A percentile compares a stretch with the other conserved stretches of the same genome.
phyloP scores from a whole-genome alignment of 768 basidiomycete genomes.

The Calocera viscosa region DNA sequence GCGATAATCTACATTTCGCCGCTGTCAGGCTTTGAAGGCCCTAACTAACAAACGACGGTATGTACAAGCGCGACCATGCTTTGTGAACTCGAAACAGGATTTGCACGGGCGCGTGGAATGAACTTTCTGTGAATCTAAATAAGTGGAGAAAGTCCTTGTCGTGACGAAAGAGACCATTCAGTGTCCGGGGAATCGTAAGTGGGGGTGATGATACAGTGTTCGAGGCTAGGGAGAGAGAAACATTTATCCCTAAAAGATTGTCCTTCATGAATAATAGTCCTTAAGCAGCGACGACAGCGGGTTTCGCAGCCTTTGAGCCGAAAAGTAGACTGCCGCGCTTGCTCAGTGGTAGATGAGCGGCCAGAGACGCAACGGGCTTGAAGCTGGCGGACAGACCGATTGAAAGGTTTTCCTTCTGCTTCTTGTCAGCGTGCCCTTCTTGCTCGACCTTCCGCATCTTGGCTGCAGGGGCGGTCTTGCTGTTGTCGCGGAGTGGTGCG shows the following conservation, averaged over 20 bases:
- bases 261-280: background rate
- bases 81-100: background rate
- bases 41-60: too few species aligned
- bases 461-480: background rate
- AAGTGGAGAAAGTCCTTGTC: background rate
- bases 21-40: too few species aligned
- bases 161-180: background rate
- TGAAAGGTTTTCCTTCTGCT: background rate
- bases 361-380: background rate
- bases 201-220: slow-evolving; percentile 2
- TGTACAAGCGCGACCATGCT: background rate
- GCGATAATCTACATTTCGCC: too few species aligned
- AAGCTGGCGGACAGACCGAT: background rate
- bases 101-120: background rate
- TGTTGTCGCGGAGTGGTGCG: background rate
- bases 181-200: background rate
- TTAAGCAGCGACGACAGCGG: background rate
- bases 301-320: background rate
- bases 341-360: background rate
- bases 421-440: background rate
- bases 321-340: background rate
- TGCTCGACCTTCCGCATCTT: background rate
- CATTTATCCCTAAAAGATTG: background rate
- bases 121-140: too few species aligned
- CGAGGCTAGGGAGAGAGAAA: background rate